Conservation (phyloP, 371 early-diverging fungal species). For the Chytridium lagenaria region DNA sequence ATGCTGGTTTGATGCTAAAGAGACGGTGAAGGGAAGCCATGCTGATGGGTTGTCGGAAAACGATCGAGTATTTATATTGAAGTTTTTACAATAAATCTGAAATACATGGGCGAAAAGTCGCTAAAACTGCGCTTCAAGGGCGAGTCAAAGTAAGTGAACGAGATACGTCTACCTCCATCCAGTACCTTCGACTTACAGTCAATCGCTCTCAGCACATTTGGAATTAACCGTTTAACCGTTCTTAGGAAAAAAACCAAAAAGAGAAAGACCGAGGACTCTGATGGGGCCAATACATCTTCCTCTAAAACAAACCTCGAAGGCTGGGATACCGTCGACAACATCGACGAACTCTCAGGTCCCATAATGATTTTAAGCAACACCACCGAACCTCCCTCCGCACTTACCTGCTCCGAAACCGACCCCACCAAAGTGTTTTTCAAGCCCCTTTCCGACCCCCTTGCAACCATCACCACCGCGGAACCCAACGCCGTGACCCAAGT, state of each 20-base stretch:
- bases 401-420: conserved; percentile 63
- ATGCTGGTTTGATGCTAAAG: no score
- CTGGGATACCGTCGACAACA: conserved; percentile 68
- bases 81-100: neutral
- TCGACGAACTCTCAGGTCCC: conserved; percentile 77
- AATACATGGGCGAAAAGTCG: conserved; percentile 4
- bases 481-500: conserved; percentile 75
- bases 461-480: conserved; percentile 52
- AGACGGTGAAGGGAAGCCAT: neutral
- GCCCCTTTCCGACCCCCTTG: conserved; percentile 15
- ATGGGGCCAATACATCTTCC: neutral
- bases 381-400: conserved; percentile 68
- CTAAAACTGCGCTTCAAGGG: conserved; percentile 29
- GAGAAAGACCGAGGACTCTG: conserved; percentile 55
- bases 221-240: no score
- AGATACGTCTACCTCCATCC: no score
- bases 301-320: conserved; percentile 43
- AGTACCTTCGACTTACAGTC: no score
- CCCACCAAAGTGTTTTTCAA: conserved; percentile 42
- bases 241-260: conserved; percentile 61
- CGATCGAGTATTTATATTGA: neutral
- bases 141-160: conserved; percentile 26
- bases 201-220: no score
- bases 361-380: conserved; percentile 65
- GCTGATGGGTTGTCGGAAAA: neutral